A percentile compares a stretch with the other conserved stretches of the same genome.
phyloP scores from a whole-genome alignment of 495 filamentous ascomycete genomes.

The Usnea hakonensis region DNA sequence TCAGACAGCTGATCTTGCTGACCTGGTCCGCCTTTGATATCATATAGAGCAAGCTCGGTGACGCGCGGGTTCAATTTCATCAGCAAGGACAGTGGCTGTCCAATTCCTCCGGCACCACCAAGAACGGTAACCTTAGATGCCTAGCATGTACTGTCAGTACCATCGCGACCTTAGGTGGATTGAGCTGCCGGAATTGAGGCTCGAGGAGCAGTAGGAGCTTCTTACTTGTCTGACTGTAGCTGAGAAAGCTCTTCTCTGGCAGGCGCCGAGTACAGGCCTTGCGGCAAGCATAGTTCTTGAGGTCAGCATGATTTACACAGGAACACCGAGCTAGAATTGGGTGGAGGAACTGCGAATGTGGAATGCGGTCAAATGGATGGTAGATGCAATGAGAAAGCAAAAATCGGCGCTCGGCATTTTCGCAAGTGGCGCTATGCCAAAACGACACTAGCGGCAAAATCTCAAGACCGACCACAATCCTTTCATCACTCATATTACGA shows the following conservation, averaged over 20 bases:
- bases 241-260: constrained; percentile 90
- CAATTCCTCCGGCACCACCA: constrained; percentile 94
- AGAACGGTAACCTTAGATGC: constrained; percentile 94
- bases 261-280: constrained; percentile 59
- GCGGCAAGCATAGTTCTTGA: constrained; percentile 11
- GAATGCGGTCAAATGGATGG: neutral
- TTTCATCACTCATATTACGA: neutral
- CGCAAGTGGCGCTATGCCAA: neutral
- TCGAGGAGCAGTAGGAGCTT: constrained; percentile 23
- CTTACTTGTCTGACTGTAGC: constrained; percentile 81
- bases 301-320: neutral
- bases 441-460: neutral
- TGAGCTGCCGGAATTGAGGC: constrained; percentile 6
- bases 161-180: constrained; percentile 2
- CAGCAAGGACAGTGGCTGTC: constrained; percentile 93
- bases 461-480: too few relatives aligned
- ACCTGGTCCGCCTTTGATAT: constrained; percentile 93
- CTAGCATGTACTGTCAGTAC: constrained; percentile 46
- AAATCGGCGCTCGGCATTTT: neutral
- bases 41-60: constrained; percentile 88
- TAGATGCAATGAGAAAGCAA: neutral
- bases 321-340: neutral
- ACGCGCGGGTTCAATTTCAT: constrained; percentile 97
- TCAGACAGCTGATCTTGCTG: constrained; percentile 29
- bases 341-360: neutral